Evolutionary conservation across 257 asterid genomes (phyloP), one percentile per base, ranked within the genome.

Genomic region (Scutellaria galericulata): DNA sequence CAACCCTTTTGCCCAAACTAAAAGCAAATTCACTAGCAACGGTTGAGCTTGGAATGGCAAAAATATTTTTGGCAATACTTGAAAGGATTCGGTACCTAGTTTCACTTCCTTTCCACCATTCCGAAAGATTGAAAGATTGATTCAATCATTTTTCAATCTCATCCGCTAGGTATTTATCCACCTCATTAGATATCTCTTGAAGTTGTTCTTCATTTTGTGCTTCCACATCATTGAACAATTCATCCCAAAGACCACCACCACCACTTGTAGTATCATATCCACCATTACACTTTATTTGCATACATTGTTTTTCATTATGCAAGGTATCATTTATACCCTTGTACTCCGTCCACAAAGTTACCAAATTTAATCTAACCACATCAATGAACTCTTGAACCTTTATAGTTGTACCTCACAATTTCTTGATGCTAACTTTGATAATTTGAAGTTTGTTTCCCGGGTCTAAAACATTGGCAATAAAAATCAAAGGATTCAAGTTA

Each of bases 181-280:
- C 27, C 27, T 24, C 1, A 24, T 24, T 24, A 24, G 27, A 24
- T 24, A 24, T 24, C 27, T 24, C 27, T 24, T 24, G 2, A 24
- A 24, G 27, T 24, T 24, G 27, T 24, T 24, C 41, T 20, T 66
- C 59, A 66, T 46, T 66, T 66, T 66, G 71, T 66, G 41, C 59
- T 3, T 66, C 18, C 6, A 58, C 8, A 1, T 48, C 71, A 12
- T 13, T 66, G 58, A 10, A 66, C 71, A 65, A 65, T 11, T 63
- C 69, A 63, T 40, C 69, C 24, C 9, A 63, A 42, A 63, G 69
- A 63, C 39, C 37, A 63, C 54, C 53, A 42, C 54, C 53, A 7
- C 1, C 39, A 45, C 54, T 20, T 44, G 4, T 53, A 14, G 31
- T 18, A 53, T 18, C 56, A 45, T 44, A 56, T 44, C 12, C 70